A percentile compares a stretch with the other conserved stretches of the same genome.
Conservation (phyloP, 2,329 filamentous ascomycete genomes). For the Sarocladium brachiariae region DNA sequence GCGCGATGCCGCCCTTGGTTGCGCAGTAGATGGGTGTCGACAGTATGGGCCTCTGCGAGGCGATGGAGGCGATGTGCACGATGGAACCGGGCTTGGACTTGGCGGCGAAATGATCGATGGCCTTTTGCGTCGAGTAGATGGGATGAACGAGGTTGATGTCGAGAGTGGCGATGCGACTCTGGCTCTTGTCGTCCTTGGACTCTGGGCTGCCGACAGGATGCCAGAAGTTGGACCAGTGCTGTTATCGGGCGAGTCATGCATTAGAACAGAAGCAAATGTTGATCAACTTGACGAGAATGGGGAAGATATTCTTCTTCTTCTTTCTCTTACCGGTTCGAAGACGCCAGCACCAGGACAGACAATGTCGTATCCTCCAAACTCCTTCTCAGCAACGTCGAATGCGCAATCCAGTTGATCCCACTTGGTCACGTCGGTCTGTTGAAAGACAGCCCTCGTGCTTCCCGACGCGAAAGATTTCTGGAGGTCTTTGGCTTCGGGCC, state of each 20-base stretch:
- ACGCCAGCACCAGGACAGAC: slow-evolving; percentile 42
- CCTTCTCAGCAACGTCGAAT: slow-evolving; percentile 21
- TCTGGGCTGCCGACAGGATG: slow-evolving; percentile 2
- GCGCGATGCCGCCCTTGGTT: slow-evolving; percentile 21
- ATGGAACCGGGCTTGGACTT: slow-evolving; percentile 16
- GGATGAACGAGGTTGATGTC: slow-evolving; percentile 26
- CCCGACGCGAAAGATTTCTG: slow-evolving; percentile 14
- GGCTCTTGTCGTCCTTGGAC: neutral
- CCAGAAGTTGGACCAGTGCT: slow-evolving; percentile 12
- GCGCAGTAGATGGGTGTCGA: slow-evolving; percentile 22
- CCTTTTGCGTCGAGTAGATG: slow-evolving; percentile 23
- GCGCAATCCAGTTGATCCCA: slow-evolving; percentile 26
- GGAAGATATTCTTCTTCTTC: too few species aligned
- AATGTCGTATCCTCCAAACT: slow-evolving; percentile 33
- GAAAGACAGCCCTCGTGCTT: slow-evolving; percentile 29
- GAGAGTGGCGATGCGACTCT: slow-evolving; percentile 11
- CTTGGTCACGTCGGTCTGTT: slow-evolving; percentile 33
- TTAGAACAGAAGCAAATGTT: too few species aligned
- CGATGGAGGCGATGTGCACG: slow-evolving; percentile 21
- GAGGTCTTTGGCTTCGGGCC: slow-evolving; percentile 31
- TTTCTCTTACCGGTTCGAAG: slow-evolving; percentile 26
- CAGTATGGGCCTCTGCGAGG: slow-evolving; percentile 18
- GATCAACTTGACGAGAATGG: too few species aligned
- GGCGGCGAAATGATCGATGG: slow-evolving; percentile 21
- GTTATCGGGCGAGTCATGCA: neutral